Percentiles rank a stretch among this genome's conserved stretches.
Evolutionary conservation across 495 filamentous ascomycete genomes (phyloP).

Genomic region (Penicillium maclennaniae): DNA sequence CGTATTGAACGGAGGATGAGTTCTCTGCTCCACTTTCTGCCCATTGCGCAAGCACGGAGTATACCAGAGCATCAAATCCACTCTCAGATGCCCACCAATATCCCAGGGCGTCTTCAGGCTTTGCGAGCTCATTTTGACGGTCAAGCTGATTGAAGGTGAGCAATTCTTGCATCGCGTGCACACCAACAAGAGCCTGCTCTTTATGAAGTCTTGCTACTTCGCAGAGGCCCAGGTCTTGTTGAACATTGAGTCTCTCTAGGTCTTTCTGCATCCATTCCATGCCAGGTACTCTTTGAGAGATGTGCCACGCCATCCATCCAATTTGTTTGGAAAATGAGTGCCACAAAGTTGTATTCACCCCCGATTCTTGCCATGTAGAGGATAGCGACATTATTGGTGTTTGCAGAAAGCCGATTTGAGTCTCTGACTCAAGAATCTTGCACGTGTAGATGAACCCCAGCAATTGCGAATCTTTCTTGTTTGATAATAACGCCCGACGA

Average conservation of each 20-base stretch:
- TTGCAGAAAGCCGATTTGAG: constrained; percentile 7
- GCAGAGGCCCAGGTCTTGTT: not conserved
- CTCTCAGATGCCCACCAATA: constrained; percentile 13
- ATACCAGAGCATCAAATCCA: constrained; percentile 9
- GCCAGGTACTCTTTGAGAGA: constrained; percentile 7
- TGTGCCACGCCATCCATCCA: constrained; percentile 30
- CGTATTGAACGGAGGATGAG: not conserved
- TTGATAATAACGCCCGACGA: constrained; percentile 21
- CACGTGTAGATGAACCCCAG: constrained; percentile 10
- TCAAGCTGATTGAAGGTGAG: constrained; percentile 1
- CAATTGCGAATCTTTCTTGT: constrained; percentile 3
- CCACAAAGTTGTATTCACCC: constrained; percentile 17
- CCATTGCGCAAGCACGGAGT: constrained; percentile 14
- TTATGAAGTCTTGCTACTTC: not conserved
- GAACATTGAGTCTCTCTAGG: constrained; percentile 5
- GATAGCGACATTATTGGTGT: not conserved
- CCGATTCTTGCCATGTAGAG: constrained; percentile 9
- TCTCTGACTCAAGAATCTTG: constrained; percentile 11
- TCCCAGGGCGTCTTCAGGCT: not conserved
- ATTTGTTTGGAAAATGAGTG: constrained; percentile 19
- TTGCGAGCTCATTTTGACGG: not conserved
- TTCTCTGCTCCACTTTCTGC: constrained; percentile 3
- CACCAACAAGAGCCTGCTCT: not conserved
- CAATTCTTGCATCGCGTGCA: constrained; percentile 3
- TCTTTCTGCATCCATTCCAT: constrained; percentile 1